phyloP scores from a whole-genome alignment of 192 early-diverging fungal genomes.

The Coemansia sp. region DNA sequence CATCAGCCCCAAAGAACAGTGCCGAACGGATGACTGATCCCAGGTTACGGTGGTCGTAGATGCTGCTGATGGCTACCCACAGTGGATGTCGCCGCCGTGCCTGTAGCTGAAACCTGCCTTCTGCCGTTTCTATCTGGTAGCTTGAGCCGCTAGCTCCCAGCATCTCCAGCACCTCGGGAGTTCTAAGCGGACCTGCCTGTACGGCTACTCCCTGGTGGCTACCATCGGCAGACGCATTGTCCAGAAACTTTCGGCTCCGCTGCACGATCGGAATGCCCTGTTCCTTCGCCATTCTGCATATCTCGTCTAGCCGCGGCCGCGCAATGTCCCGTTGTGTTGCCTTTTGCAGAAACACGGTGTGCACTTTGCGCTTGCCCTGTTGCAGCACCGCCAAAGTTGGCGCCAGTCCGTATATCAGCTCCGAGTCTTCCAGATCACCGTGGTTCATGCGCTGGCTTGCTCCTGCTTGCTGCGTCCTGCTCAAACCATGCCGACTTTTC shows the following conservation, averaged over 20 bases:
- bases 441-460: too few relatives aligned
- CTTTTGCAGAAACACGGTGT: slow-evolving; percentile 16
- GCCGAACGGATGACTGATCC: slow-evolving; percentile 48
- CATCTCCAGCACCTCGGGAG: too few relatives aligned
- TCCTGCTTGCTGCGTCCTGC: too few relatives aligned
- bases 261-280: slow-evolving; percentile 13
- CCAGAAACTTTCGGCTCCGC: slow-evolving; percentile 1
- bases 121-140: slow-evolving; percentile 10
- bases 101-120: background rate
- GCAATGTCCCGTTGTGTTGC: slow-evolving; percentile 16
- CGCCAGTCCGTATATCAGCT: slow-evolving; percentile 36
- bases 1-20: slow-evolving; percentile 51
- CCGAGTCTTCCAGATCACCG: background rate
- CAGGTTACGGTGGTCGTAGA: slow-evolving; percentile 42
- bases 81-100: slow-evolving; percentile 37
- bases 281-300: slow-evolving; percentile 4
- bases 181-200: slow-evolving; percentile 1
- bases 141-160: background rate
- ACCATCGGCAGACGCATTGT: background rate
- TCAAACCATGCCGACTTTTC: too few relatives aligned
- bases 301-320: slow-evolving; percentile 5
- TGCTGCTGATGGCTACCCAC: slow-evolving; percentile 24
- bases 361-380: slow-evolving; percentile 22
- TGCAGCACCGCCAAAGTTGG: slow-evolving; percentile 24
- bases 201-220: slow-evolving; percentile 36